A percentile compares a stretch with the other conserved stretches of the same genome.
phyloP scores from a whole-genome alignment of 176 grass and related monocot species.

The Musa beccarii region DNA sequence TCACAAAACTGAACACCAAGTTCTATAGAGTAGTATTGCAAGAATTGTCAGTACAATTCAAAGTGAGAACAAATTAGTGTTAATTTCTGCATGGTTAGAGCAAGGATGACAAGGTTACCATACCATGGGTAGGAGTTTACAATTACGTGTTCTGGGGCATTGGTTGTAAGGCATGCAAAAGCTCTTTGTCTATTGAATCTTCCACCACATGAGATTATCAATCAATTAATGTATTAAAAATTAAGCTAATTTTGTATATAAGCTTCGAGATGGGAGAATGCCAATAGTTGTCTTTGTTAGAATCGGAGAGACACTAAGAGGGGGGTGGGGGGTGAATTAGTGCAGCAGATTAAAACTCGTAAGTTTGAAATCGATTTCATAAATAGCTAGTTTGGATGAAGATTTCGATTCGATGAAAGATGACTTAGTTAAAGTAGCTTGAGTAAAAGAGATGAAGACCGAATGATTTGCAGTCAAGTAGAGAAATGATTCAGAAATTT shows the following conservation, averaged over 20 bases:
- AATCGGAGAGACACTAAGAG: too few relatives aligned
- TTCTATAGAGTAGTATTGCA: background rate
- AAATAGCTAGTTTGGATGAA: too few relatives aligned
- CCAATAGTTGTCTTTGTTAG: conserved; percentile 9
- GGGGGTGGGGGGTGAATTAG: too few relatives aligned
- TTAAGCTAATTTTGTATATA: conserved; percentile 58
- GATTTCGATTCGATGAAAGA: too few relatives aligned
- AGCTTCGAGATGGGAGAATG: conserved; percentile 37
- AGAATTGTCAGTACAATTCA: background rate
- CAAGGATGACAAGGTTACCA: background rate
- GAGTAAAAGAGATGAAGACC: too few relatives aligned
- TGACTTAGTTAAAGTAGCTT: too few relatives aligned
- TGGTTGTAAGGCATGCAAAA: conserved; percentile 38
- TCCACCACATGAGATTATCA: conserved; percentile 38
- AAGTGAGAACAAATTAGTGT: background rate
- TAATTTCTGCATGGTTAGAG: background rate
- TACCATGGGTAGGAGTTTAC: conserved; percentile 49
- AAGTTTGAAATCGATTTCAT: too few relatives aligned
- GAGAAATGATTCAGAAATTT: too few relatives aligned
- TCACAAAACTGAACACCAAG: background rate
- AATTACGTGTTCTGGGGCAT: conserved; percentile 42
- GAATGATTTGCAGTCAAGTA: too few relatives aligned
- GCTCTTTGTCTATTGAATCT: conserved; percentile 48
- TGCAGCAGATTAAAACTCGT: too few relatives aligned
- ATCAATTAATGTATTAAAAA: conserved; percentile 27